Evolutionary conservation across 129 eudicot genomes (phyloP), one percentile per base, ranked within the genome.

Genomic region (Lactuca sativa): DNA sequence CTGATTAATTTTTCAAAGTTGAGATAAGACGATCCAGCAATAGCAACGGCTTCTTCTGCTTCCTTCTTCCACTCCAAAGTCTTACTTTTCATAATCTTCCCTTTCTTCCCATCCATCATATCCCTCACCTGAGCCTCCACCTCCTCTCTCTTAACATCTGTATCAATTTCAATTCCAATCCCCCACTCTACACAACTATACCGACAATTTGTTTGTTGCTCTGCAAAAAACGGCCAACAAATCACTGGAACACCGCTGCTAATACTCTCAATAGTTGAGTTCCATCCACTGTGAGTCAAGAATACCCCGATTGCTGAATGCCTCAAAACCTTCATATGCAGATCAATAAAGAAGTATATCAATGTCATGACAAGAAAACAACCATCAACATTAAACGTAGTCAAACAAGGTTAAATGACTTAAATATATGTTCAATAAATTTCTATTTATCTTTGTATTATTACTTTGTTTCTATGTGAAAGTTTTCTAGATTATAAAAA

Each of bases 201-300:
- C 25, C 67, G 63, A 12, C 85, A 76, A 49, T 80, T 80, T 14
- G 74, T 83, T 14, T 76, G 84, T 30, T 83, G 84, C 21, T 83
- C 88, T 0, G 84, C 88, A 41, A 83, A 83, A 63, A 83, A 79
- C 2, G 88, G 88, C 84, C 84, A 83, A 59, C 88, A 79, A 7
- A 76, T 67, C 68, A 79, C 4, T 0, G 84, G 82, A 57, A 83
- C 66, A 4, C 88, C 84, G 0, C 4, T 18, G 41, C 80, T 52
- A 38, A 83, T 68, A 25, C 84, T 80, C 62, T 80, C 88, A n/a
- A 79, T 17, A 2, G 72, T 76, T 4, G 84, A 83, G 57, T 80
- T 78, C 86, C 82, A 82, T 49, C 86, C 86, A 52, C 77, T 53
- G 9, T 82, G 87, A 3, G 83, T 82, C 55, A 82, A 32, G 49